phyloP scores from a whole-genome alignment of 129 eudicot species.

The Escallonia rubra region DNA sequence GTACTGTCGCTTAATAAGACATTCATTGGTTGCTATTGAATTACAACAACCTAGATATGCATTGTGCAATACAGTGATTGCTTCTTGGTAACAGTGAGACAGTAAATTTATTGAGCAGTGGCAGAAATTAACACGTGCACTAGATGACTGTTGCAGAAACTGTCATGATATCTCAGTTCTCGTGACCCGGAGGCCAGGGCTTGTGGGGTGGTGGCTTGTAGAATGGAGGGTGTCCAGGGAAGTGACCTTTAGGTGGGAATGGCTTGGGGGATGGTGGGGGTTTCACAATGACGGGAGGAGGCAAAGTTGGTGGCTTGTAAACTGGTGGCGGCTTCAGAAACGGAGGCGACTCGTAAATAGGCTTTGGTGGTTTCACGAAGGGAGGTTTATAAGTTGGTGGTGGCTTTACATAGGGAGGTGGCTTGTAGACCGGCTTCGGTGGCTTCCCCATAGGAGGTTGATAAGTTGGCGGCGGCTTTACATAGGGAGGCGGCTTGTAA shows the following conservation, averaged over 20 bases:
- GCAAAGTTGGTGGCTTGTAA: background rate
- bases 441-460: constrained; percentile 10
- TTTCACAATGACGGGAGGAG: background rate
- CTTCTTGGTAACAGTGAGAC: too few relatives aligned
- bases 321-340: background rate
- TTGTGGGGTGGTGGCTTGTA: background rate
- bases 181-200: background rate
- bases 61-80: too few relatives aligned
- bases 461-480: background rate
- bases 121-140: too few relatives aligned
- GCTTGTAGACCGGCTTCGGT: background rate
- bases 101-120: too few relatives aligned
- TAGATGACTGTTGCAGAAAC: too few relatives aligned
- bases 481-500: background rate
- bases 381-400: background rate
- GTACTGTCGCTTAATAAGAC: too few relatives aligned
- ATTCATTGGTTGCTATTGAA: too few relatives aligned
- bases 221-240: too few relatives aligned
- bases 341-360: background rate
- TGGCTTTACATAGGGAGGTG: background rate
- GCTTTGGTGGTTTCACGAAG: background rate
- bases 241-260: background rate
- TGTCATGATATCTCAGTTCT: too few relatives aligned
- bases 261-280: background rate
- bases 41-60: too few relatives aligned